A percentile compares a stretch with the other conserved stretches of the same genome.
Conservation (phyloP, 208 protist genomes). For the Lotmaria passim region DNA sequence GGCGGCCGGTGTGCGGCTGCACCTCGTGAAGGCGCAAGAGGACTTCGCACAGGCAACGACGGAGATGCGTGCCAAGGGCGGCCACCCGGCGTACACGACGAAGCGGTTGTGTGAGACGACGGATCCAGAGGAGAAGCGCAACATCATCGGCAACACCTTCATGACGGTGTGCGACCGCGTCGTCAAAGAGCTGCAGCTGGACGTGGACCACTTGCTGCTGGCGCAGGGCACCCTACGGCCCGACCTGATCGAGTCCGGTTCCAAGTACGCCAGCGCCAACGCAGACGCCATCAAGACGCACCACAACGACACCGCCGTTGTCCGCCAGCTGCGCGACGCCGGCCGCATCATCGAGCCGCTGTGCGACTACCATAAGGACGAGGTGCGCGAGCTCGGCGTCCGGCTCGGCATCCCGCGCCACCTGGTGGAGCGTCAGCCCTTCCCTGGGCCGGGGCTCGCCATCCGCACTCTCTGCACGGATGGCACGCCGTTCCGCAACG, state of each 20-base stretch:
- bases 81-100: slow-evolving; percentile 63
- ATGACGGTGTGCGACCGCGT: slow-evolving; percentile 91
- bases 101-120: slow-evolving; percentile 57
- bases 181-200: slow-evolving; percentile 72
- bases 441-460: slow-evolving; percentile 98
- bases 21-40: slow-evolving; percentile 71
- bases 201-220: slow-evolving; percentile 74
- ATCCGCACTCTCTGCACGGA: slow-evolving; percentile 96
- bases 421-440: slow-evolving; percentile 94
- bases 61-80: slow-evolving; percentile 58
- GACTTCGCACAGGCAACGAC: slow-evolving; percentile 86
- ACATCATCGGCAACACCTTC: slow-evolving; percentile 99
- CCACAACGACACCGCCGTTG: slow-evolving; percentile 98
- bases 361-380: slow-evolving; percentile 98
- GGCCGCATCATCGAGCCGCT: slow-evolving; percentile 97
- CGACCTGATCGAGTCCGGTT: slow-evolving; percentile 97
- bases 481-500: slow-evolving; percentile 60
- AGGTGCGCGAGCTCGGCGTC: slow-evolving; percentile 95
- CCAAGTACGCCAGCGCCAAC: slow-evolving; percentile 75
- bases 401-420: slow-evolving; percentile 92
- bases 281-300: slow-evolving; percentile 98
- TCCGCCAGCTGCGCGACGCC: slow-evolving; percentile 91
- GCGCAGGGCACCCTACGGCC: slow-evolving; percentile 97
- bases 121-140: slow-evolving; percentile 95
- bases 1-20: slow-evolving; percentile 73